phyloP scores from a whole-genome alignment of 2,329 filamentous ascomycete species.

The Calonectria ilicicola region DNA sequence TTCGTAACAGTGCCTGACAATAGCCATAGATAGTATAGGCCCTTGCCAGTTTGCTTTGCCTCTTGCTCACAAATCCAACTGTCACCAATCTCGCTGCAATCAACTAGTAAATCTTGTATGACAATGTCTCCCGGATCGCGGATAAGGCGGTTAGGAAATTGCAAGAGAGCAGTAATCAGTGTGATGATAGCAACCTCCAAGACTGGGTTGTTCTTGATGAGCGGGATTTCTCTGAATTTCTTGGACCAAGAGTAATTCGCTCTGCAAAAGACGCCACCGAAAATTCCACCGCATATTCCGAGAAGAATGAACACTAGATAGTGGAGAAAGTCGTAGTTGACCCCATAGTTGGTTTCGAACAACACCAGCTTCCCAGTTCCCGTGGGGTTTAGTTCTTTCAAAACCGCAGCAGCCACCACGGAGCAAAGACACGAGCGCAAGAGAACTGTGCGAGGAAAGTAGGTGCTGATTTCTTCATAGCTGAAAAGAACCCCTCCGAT shows the following conservation, averaged over 20 bases:
- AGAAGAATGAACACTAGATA: conserved; percentile 25
- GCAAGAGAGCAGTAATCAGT: conserved; percentile 13
- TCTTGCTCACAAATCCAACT: conserved; percentile 33
- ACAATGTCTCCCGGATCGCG: conserved; percentile 33
- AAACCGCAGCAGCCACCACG: conserved; percentile 22
- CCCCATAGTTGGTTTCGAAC: conserved; percentile 33
- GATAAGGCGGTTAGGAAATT: conserved; percentile 26
- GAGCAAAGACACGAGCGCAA: conserved; percentile 31
- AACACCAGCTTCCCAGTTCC: conserved; percentile 30
- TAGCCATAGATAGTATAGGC: conserved; percentile 27
- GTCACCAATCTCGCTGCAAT: conserved; percentile 16
- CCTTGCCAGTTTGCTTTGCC: conserved; percentile 12
- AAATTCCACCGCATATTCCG: conserved; percentile 20
- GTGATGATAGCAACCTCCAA: conserved; percentile 22
- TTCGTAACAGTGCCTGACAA: conserved; percentile 28
- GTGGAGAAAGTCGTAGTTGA: conserved; percentile 28
- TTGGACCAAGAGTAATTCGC: conserved; percentile 29
- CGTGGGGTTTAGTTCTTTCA: conserved; percentile 27
- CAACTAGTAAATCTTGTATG: conserved; percentile 26
- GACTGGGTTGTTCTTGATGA: conserved; percentile 27
- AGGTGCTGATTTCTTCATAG: conserved; percentile 35
- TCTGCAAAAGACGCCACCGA: conserved; percentile 28
- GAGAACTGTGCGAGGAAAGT: conserved; percentile 27
- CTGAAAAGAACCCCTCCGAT: conserved; percentile 32
- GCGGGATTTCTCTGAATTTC: conserved; percentile 11